phyloP scores from a whole-genome alignment of 1,284 basidiomycete species.

The Vanrija sp. region DNA sequence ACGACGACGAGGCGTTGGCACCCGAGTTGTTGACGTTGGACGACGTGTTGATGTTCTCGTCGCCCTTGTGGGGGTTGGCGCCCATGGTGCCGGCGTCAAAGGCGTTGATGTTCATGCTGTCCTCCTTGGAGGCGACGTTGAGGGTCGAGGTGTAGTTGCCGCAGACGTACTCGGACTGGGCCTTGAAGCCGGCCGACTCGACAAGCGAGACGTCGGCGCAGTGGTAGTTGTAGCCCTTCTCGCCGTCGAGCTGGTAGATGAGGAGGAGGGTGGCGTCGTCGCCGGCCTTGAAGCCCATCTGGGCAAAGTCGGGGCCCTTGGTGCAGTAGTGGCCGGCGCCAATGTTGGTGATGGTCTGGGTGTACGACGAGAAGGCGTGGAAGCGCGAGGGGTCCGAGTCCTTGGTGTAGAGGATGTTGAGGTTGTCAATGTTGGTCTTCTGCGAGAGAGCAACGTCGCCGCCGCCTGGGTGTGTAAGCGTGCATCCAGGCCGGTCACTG shows the following conservation, averaged over 20 bases:
- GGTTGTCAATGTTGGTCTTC: slow-evolving; percentile 11
- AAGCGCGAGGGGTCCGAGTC: slow-evolving; percentile 23
- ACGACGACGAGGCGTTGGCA: not conserved
- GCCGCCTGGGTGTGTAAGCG: slow-evolving; percentile 6
- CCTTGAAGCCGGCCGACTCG: slow-evolving; percentile 2
- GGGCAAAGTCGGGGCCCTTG: slow-evolving; percentile 29
- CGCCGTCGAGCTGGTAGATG: slow-evolving; percentile 25
- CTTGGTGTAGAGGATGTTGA: slow-evolving; percentile 26
- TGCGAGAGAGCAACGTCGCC: slow-evolving; percentile 24
- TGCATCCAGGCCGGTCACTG: too few relatives aligned
- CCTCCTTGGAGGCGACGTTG: not conserved
- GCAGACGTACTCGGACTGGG: slow-evolving; percentile 13
- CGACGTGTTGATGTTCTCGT: too few relatives aligned
- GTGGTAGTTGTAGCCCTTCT: slow-evolving; percentile 19
- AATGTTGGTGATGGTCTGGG: slow-evolving; percentile 20
- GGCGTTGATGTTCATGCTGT: slow-evolving; percentile 4
- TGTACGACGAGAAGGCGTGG: slow-evolving; percentile 26
- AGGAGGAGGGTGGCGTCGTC: slow-evolving; percentile 29
- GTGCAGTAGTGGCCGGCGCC: slow-evolving; percentile 30
- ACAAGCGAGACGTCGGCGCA: slow-evolving; percentile 35
- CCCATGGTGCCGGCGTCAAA: not conserved
- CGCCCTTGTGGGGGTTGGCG: not conserved
- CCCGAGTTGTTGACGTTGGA: not conserved
- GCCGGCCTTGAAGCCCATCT: slow-evolving; percentile 24
- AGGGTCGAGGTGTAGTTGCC: slow-evolving; percentile 1